Base-by-base conservation (phyloP, 352 stramenopile species). In the Pythium angustatum region DNA sequence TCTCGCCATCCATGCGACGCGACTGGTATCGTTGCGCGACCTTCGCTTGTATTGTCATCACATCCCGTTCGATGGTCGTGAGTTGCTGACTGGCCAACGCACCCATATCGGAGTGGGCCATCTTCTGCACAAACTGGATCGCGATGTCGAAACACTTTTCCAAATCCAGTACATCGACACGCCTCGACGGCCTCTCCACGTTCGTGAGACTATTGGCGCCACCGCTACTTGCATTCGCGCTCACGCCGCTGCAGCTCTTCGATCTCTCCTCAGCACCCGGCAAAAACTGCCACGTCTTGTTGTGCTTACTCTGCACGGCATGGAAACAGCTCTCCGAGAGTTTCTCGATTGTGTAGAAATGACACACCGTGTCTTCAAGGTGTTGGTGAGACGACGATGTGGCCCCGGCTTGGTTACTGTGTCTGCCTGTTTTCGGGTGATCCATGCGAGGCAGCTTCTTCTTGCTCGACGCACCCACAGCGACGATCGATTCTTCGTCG, bases 261-360 rank as follows among this genome's bases (percentile, higher is more conserved):
- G 76, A 81, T 0, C 81, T 68, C 55, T 90, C 81, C 10, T 89
- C 79, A 0, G 79, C 81, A 0, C 83, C 81, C 0, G 81, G 83
- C 0, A 91, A 62, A 21, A 91, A 90, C 26, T 90, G 66, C 85
- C 85, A 93, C 8, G 79, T 93, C 53, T 87, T 87, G 71, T 80
- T 81, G 2, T 68, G 64, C 52, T 82, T 79, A 52, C 81, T 87
- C 43, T 88, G 80, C 5, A 82, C 77, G 4, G 81, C 83, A 55
- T 91, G 83, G 34, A 85, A 87, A 50, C 81, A 92, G 30, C 73
- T 87, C 41, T 85, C 79, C 1, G 79, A 70, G 64, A 92, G 76
- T 36, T 81, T 87, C 60, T 93, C 83, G 24, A 93, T 71, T 24
- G 85, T 88, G 71, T 94, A 94, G 47, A 93, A 88, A 58, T 90